phyloP scores from a whole-genome alignment of 805 yeast genomes.

The Ogataea paraovalis region DNA sequence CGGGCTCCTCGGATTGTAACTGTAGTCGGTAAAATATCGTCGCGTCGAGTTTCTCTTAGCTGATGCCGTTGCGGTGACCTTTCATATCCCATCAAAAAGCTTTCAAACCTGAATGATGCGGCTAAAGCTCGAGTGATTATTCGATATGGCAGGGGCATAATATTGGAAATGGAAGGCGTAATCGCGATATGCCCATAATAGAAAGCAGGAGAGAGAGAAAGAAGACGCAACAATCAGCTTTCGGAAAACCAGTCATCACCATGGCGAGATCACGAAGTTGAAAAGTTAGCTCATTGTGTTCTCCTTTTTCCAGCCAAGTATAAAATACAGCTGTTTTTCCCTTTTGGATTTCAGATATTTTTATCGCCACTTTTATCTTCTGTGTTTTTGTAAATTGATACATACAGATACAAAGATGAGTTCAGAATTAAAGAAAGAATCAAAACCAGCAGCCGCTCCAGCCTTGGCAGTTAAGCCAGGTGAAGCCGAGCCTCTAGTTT shows the following conservation, averaged over 20 bases:
- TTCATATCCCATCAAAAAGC: not conserved
- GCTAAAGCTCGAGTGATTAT: not conserved
- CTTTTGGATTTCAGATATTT: no score
- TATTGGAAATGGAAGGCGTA: not conserved
- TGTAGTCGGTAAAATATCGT: not conserved
- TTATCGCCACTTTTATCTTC: not conserved
- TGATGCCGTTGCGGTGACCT: not conserved
- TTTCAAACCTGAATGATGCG: not conserved
- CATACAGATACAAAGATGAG: conserved; percentile 11
- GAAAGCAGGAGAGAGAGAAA: not conserved
- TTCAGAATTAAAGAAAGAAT: conserved; percentile 19
- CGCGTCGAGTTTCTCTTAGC: no score
- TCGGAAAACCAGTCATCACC: not conserved
- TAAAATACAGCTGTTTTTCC: not conserved
- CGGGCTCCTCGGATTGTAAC: not conserved
- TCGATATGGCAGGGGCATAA: not conserved
- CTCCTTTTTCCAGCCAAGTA: not conserved
- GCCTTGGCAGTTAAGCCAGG: conserved; percentile 5
- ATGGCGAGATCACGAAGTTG: not conserved
- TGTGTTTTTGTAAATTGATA: not conserved
- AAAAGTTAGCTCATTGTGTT: not conserved
- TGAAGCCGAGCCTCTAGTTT: conserved; percentile 26
- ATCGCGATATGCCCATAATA: not conserved
- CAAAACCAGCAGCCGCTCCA: conserved; percentile 4
- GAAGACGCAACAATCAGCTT: no score